Conservation (phyloP, 129 eudicot genomes). For the Centella asiatica region DNA sequence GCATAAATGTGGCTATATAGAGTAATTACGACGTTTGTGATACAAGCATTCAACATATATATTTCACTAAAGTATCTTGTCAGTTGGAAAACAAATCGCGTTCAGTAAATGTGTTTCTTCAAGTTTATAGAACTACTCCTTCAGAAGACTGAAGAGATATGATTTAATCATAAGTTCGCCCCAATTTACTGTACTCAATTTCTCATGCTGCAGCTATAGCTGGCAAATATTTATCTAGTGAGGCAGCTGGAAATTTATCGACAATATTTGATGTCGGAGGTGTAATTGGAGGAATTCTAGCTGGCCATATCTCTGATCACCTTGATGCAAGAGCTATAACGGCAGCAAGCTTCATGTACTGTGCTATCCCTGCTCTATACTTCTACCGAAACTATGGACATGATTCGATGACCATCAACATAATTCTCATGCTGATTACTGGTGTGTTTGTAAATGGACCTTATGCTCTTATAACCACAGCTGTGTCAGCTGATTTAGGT, state of each 20-base stretch:
- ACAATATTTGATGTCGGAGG: slow-evolving; percentile 93
- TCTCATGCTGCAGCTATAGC: slow-evolving; percentile 48
- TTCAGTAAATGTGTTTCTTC: no score
- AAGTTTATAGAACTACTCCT: no score
- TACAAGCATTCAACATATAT: no score
- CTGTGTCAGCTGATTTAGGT: slow-evolving; percentile 88
- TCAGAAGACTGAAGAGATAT: no score
- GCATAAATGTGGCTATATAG: no score
- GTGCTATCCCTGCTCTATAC: slow-evolving; percentile 77
- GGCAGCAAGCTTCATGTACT: slow-evolving; percentile 87
- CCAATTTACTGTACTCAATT: neutral
- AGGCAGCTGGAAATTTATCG: slow-evolving; percentile 70
- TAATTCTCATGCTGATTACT: slow-evolving; percentile 55
- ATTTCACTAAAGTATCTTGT: no score
- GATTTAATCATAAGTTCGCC: neutral
- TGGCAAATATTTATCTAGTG: slow-evolving; percentile 60
- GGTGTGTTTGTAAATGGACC: slow-evolving; percentile 94
- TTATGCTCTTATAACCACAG: slow-evolving; percentile 89
- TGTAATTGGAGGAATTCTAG: slow-evolving; percentile 83
- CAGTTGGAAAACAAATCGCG: no score
- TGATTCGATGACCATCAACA: slow-evolving; percentile 49
- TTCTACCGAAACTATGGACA: slow-evolving; percentile 70
- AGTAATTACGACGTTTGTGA: no score
- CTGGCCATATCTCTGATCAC: slow-evolving; percentile 72
- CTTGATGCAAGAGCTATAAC: slow-evolving; percentile 87